Percentiles rank a stretch among this genome's conserved stretches.
Evolutionary conservation across 2,329 filamentous ascomycete species (phyloP).

Genomic region (Aspergillus quadrilineatus): DNA sequence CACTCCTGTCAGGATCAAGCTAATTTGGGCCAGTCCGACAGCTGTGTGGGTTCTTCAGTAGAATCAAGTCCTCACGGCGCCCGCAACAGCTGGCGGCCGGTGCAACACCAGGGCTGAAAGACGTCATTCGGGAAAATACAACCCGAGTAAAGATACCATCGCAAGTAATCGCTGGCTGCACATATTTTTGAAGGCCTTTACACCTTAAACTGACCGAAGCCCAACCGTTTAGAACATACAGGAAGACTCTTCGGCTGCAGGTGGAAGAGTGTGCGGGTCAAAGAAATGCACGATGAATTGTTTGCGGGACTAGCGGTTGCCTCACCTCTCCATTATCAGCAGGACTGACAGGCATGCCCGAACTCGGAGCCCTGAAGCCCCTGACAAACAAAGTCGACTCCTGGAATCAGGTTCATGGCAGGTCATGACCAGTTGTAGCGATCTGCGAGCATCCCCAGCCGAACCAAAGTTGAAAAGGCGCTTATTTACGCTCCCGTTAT

Average conservation of each 20-base stretch:
- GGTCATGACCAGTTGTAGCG: constrained; percentile 12
- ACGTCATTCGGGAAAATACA: not conserved
- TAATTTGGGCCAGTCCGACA: constrained; percentile 7
- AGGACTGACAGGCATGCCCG: not conserved
- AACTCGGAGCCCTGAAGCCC: not conserved
- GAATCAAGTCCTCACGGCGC: constrained; percentile 5
- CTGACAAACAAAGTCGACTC: not conserved
- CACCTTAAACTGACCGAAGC: not conserved
- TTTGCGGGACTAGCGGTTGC: constrained; percentile 21
- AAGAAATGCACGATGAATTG: constrained; percentile 25
- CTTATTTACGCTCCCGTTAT: constrained; percentile 28
- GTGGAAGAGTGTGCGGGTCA: constrained; percentile 12
- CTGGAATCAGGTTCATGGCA: not conserved
- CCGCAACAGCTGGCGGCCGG: not conserved
- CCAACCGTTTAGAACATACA: not conserved
- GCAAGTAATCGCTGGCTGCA: not conserved
- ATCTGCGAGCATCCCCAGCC: constrained; percentile 21
- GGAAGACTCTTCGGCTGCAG: not conserved
- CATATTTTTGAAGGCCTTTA: not conserved
- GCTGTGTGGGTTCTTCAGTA: constrained; percentile 6
- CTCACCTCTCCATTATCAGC: constrained; percentile 11
- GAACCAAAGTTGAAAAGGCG: constrained; percentile 25
- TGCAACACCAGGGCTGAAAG: not conserved
- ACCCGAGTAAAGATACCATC: not conserved
- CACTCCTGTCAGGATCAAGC: constrained; percentile 13